Conservation (phyloP, 306 rosid genomes). For the Lupinus albus region DNA sequence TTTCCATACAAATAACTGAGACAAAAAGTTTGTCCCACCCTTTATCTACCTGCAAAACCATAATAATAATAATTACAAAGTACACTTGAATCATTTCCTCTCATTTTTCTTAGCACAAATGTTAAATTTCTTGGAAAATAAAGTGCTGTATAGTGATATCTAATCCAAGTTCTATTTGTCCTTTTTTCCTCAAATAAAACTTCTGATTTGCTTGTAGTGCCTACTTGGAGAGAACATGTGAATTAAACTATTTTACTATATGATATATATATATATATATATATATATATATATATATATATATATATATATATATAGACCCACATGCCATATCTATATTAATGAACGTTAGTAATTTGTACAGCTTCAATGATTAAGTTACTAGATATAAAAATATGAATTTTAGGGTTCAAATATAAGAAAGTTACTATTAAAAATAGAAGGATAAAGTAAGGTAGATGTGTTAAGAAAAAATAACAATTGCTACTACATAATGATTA, state of each 20-base stretch:
- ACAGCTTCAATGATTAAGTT: neutral
- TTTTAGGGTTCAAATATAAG: too few relatives aligned
- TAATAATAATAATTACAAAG: neutral
- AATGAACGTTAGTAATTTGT: neutral
- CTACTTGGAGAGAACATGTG: neutral
- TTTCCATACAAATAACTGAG: constrained; percentile 33
- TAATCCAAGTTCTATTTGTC: neutral
- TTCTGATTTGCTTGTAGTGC: neutral
- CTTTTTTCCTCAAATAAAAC: neutral
- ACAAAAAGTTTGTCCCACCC: constrained; percentile 50
- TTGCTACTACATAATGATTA: neutral
- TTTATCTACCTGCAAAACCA: constrained; percentile 38
- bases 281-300: too few relatives aligned
- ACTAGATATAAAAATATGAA: too few relatives aligned
- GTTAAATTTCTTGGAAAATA: neutral
- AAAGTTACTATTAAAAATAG: too few relatives aligned
- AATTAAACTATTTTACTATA: neutral
- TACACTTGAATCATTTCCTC: neutral
- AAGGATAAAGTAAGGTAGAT: too few relatives aligned
- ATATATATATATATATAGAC: too few relatives aligned
- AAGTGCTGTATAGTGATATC: neutral
- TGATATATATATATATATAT: neutral
- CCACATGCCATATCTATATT: neutral
- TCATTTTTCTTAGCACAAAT: neutral
- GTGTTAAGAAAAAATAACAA: neutral